Evolutionary conservation across 1,139 yeast species (phyloP).

Genomic region (Candida glucosophila): DNA sequence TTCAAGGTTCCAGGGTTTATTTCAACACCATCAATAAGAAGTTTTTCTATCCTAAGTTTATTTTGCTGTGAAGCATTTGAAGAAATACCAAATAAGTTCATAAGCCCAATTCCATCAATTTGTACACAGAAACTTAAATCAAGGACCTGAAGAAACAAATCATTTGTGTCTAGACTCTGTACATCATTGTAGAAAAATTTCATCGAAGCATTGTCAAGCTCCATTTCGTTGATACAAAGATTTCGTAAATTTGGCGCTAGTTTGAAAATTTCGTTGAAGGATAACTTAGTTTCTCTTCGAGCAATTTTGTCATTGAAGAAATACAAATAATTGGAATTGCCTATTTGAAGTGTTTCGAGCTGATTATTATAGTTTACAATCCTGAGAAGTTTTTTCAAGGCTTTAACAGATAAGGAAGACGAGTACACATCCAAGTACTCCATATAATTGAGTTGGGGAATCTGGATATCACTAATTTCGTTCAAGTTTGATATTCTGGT

Average conservation of each 20-base stretch:
- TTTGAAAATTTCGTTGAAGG: conserved; percentile 14
- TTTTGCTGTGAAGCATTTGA: conserved; percentile 11
- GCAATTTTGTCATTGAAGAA: conserved; percentile 20
- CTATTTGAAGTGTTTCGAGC: conserved; percentile 17
- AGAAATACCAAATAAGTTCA: conserved; percentile 22
- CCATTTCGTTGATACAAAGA: conserved; percentile 27
- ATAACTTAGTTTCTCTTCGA: conserved; percentile 12
- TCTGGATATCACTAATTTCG: conserved; percentile 17
- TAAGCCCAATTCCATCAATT: conserved; percentile 33
- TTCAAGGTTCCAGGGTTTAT: conserved; percentile 23
- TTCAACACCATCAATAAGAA: conserved; percentile 29
- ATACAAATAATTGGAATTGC: conserved; percentile 22
- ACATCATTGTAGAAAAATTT: conserved; percentile 20
- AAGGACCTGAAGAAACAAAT: conserved; percentile 13
- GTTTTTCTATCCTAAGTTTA: conserved; percentile 17
- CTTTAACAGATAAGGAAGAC: conserved; percentile 22
- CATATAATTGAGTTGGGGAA: conserved; percentile 17
- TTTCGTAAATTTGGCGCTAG: conserved; percentile 15
- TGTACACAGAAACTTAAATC: conserved; percentile 30
- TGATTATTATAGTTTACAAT: conserved; percentile 11
- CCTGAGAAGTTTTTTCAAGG: conserved; percentile 20
- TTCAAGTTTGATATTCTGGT: conserved; percentile 13
- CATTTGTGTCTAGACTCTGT: conserved; percentile 9
- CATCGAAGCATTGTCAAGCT: conserved; percentile 30
- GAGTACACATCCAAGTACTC: conserved; percentile 26